Evolutionary conservation across 2,329 filamentous ascomycete species (phyloP), one percentile per base, ranked within the genome.

Genomic region (Dactylella cylindrospora): DNA sequence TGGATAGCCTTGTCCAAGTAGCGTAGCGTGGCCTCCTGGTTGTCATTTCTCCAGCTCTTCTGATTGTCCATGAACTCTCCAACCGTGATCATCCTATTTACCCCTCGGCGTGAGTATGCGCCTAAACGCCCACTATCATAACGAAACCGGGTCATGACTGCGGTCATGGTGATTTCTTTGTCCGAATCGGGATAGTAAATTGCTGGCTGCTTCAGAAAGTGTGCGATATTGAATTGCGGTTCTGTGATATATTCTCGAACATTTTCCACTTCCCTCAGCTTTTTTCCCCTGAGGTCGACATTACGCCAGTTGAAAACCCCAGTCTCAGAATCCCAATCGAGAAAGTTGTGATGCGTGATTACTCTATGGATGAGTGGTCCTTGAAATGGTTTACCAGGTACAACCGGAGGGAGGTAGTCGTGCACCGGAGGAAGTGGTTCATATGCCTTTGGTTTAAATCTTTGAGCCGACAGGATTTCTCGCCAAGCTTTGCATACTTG

Each of bases 401-500:
- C 36, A 25, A 33, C 44, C n/a, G 41, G 12, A 26, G 49, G 53
- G 32, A 35, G 25, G 28, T 49, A 53, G 20, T 41, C 31, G 19
- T 25, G 23, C 12, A 61, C 47, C 20, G 47, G 47, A n/a, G n/a
- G n/a, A n/a, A n/a, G n/a, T n/a, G n/a, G n/a, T 33, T 61, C 31
- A 19, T 61, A 61, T 28, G 53, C 41, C 29, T 61, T 61, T 12
- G 41, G 33, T 3, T 36, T 40, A 28, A 49, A 45, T 17, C 7
- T 26, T 5, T 41, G 47, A 9, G 33, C 44, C 1, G 40, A 61
- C 6, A 61, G 35, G 9, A 53, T 41, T 22, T 32, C 12, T 5
- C 43, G 50, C 55, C 55, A 61, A 36, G 41, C 41, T 17, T 39
- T 53, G 41, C 55, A 61, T 17, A 61, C 55, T 22, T 53, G 47